A percentile compares a stretch with the other conserved stretches of the same genome.
Evolutionary conservation across 495 filamentous ascomycete genomes (phyloP).

Genomic region (Xylaria nigripes): DNA sequence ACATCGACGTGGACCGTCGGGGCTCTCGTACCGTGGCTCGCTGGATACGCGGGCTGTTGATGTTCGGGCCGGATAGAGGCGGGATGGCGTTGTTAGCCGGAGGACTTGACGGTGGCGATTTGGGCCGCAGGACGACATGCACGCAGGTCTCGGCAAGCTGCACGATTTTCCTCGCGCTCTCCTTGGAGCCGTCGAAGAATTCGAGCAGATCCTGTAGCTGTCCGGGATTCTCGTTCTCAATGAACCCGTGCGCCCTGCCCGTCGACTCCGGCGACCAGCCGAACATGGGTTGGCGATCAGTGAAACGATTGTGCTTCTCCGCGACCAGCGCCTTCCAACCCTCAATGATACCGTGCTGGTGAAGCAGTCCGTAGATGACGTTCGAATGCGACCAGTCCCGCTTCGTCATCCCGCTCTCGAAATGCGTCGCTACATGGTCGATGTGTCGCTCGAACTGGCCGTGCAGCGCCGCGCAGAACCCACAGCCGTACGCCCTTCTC

Average conservation of each 20-base stretch:
- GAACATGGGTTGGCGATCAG: constrained; percentile 38
- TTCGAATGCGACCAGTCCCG: constrained; percentile 42
- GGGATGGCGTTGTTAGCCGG: neutral
- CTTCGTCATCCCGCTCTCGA: constrained; percentile 40
- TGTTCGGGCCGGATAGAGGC: neutral
- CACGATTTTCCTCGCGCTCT: constrained; percentile 34
- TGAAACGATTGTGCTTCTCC: constrained; percentile 31
- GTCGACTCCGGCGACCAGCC: constrained; percentile 39
- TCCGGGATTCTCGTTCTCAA: constrained; percentile 39
- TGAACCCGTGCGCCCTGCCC: constrained; percentile 40
- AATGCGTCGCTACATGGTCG: constrained; percentile 44
- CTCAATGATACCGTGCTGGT: constrained; percentile 40
- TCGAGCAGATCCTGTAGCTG: constrained; percentile 44
- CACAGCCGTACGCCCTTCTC: constrained; percentile 35
- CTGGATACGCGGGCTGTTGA: neutral
- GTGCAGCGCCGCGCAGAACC: constrained; percentile 42
- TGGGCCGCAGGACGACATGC: constrained; percentile 30
- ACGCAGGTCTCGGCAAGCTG: constrained; percentile 36
- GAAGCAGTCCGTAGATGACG: constrained; percentile 43
- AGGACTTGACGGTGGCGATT: constrained; percentile 12
- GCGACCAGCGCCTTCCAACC: constrained; percentile 38
- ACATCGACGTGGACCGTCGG: constrained; percentile 22
- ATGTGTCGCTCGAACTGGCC: constrained; percentile 41
- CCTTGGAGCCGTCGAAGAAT: constrained; percentile 36
- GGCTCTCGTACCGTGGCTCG: constrained; percentile 13